These are phyloP conservation scores for Hypoxylon rubiginosum DNA, from an alignment of 2,329 filamentous ascomycete species.

Conservation along the genomic window DNA sequence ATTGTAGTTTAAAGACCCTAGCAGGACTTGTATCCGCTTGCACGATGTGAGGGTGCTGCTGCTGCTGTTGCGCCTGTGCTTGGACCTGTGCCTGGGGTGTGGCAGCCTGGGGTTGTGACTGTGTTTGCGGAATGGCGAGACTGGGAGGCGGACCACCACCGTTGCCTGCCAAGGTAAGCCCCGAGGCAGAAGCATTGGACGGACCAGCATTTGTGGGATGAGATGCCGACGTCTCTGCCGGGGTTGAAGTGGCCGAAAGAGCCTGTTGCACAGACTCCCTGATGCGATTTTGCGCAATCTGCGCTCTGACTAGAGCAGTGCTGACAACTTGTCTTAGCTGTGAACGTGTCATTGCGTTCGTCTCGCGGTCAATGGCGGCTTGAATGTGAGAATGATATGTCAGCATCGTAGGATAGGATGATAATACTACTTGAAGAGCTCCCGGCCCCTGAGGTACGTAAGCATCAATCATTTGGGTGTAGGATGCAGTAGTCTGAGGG, in stretches of 20 bases:
- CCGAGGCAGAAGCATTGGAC: constrained; percentile 13
- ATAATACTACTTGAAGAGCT: constrained; percentile 61
- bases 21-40: constrained; percentile 63
- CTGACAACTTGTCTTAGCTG: constrained; percentile 66
- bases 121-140: constrained; percentile 35
- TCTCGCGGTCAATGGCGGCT: constrained; percentile 64
- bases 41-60: constrained; percentile 63
- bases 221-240: constrained; percentile 38
- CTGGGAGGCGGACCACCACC: constrained; percentile 43
- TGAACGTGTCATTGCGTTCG: constrained; percentile 61
- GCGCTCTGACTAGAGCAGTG: constrained; percentile 60
- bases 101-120: constrained; percentile 51
- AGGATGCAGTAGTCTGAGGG: constrained; percentile 57
- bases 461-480: constrained; percentile 66
- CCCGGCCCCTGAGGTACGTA: constrained; percentile 64
- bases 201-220: constrained; percentile 19
- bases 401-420: constrained; percentile 63
- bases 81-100: constrained; percentile 35
- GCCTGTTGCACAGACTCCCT: constrained; percentile 48
- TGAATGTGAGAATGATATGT: constrained; percentile 64
- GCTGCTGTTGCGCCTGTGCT: constrained; percentile 40
- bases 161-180: constrained; percentile 19
- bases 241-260: constrained; percentile 29
- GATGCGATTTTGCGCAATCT: constrained; percentile 59
- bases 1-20: constrained; percentile 95